Evolutionary conservation across 23 red algal genomes (phyloP).

Genomic region (Gracilaria gracilis): DNA sequence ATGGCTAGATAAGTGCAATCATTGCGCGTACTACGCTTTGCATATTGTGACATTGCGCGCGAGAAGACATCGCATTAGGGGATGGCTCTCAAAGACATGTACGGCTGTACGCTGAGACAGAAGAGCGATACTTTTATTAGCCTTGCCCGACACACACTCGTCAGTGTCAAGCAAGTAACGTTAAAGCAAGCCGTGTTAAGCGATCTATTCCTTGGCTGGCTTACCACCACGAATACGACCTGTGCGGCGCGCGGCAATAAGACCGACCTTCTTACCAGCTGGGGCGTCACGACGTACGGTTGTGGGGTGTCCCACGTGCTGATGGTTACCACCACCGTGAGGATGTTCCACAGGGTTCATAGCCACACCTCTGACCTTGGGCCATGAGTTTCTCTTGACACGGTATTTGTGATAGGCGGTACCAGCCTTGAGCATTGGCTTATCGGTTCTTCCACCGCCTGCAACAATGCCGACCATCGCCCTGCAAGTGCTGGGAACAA

Average conservation of each 20-base stretch:
- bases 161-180: background rate
- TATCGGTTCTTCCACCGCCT: slow-evolving; percentile 94
- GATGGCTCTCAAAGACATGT: background rate
- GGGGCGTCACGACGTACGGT: slow-evolving; percentile 92
- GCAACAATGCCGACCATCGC: slow-evolving; percentile 98
- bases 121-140: background rate
- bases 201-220: slow-evolving; percentile 65
- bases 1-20: no score
- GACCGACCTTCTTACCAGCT: slow-evolving; percentile 99
- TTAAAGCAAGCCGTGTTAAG: background rate
- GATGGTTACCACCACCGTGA: slow-evolving; percentile 99
- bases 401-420: slow-evolving; percentile 98
- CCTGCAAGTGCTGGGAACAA: slow-evolving; percentile 93
- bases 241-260: slow-evolving; percentile 98
- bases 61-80: background rate
- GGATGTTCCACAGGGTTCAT: slow-evolving; percentile 99
- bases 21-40: no score
- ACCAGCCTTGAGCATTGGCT: slow-evolving; percentile 99
- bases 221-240: slow-evolving; percentile 97
- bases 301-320: slow-evolving; percentile 98
- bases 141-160: background rate
- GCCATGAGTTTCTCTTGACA: slow-evolving; percentile 98
- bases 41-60: background rate
- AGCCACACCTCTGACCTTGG: slow-evolving; percentile 96
- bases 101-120: no score